Evolutionary conservation across 805 yeast species (phyloP).

Genomic region (Priceomyces fermenticarens): DNA sequence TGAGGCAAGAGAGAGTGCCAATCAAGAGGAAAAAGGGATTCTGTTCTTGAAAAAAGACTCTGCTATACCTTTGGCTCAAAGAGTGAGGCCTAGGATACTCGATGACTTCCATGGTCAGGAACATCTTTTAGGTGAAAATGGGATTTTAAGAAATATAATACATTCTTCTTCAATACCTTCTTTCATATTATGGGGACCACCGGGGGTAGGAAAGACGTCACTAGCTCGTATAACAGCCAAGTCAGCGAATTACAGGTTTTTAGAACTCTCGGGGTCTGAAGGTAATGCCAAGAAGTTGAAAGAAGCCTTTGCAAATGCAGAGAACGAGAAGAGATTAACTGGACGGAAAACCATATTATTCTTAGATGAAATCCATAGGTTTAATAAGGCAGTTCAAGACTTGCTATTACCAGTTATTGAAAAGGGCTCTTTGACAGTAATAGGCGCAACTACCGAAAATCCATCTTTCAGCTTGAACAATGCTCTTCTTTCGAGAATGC

Average conservation of each 20-base stretch:
- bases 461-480: constrained; percentile 43
- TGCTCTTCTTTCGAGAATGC: constrained; percentile 43
- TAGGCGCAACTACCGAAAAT: constrained; percentile 65
- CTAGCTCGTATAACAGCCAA: constrained; percentile 38
- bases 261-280: constrained; percentile 41
- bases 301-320: constrained; percentile 36
- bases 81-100: constrained; percentile 35
- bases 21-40: background rate
- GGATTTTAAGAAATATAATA: constrained; percentile 33
- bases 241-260: constrained; percentile 27
- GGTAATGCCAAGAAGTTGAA: constrained; percentile 32
- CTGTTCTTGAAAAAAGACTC: constrained; percentile 16
- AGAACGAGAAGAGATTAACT: constrained; percentile 30
- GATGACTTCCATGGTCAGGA: constrained; percentile 43
- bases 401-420: constrained; percentile 41
- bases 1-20: background rate
- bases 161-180: constrained; percentile 35
- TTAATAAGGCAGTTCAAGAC: constrained; percentile 43
- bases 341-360: constrained; percentile 41
- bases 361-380: constrained; percentile 43
- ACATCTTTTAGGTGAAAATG: constrained; percentile 35
- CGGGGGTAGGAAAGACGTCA: constrained; percentile 45
- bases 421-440: constrained; percentile 35
- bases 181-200: constrained; percentile 42
- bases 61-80: constrained; percentile 35